Percentiles rank a stretch among this genome's conserved stretches.
phyloP scores from a whole-genome alignment of 345 rosid species.

The Isatis tinctoria region DNA sequence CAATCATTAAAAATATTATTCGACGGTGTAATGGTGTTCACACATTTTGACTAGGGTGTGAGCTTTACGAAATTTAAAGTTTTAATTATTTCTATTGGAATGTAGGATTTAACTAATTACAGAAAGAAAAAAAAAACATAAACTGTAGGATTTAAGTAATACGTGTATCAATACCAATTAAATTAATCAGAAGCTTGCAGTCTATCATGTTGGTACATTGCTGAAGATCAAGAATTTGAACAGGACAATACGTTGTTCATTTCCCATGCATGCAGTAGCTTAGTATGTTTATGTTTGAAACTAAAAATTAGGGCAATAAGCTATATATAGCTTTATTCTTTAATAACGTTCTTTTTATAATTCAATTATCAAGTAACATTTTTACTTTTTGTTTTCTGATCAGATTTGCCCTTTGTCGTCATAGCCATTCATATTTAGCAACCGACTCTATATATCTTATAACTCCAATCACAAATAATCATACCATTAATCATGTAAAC shows the following conservation, averaged over 20 bases:
- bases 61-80: neutral
- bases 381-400: neutral
- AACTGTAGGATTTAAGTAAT: neutral
- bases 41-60: constrained; percentile 7
- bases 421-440: neutral
- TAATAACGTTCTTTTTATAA: too few species aligned
- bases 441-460: neutral
- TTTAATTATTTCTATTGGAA: neutral
- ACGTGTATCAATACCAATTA: neutral
- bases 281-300: neutral
- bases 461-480: neutral
- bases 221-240: neutral
- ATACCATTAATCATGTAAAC: neutral
- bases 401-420: neutral
- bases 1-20: neutral
- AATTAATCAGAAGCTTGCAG: neutral
- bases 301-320: neutral
- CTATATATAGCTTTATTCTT: neutral
- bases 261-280: neutral
- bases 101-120: neutral
- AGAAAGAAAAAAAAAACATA: neutral
- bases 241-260: neutral
- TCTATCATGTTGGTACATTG: neutral
- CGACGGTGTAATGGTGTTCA: constrained; percentile 11
- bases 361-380: neutral